Conservation (phyloP, 306 rosid genomes). For the Adenanthera pavonina region DNA sequence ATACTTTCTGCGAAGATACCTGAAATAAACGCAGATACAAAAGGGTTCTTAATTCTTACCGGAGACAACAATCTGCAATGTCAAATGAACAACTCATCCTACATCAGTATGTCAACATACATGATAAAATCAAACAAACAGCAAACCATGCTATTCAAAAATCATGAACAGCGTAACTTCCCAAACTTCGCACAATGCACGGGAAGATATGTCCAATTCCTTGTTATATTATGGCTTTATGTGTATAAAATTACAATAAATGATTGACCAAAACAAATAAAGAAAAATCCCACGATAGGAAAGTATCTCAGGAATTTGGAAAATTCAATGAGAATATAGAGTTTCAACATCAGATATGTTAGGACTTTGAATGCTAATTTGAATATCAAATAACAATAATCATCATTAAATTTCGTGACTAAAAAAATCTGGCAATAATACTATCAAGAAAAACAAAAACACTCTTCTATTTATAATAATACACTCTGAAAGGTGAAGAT, state of each 20-base stretch:
- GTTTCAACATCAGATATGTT: background rate
- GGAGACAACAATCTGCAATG: slow-evolving; percentile 20
- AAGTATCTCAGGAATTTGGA: background rate
- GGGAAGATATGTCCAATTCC: background rate
- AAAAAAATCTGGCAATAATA: background rate
- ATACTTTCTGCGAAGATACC: slow-evolving; percentile 1
- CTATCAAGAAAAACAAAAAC: background rate
- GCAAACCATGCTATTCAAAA: no score
- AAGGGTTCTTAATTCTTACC: slow-evolving; percentile 8
- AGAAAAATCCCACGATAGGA: background rate
- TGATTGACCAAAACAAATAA: background rate
- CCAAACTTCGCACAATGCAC: no score
- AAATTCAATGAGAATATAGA: background rate
- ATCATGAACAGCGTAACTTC: no score
- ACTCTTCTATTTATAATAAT: no score
- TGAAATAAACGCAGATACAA: slow-evolving; percentile 22
- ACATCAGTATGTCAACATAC: no score
- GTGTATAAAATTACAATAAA: background rate
- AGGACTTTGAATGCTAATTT: background rate
- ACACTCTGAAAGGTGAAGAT: background rate
- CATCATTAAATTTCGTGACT: background rate
- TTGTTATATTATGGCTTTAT: background rate
- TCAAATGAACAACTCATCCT: background rate
- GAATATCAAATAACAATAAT: background rate
- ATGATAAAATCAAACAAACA: no score